Evolutionary conservation across 140 eudicot species (phyloP).

Genomic region (Stevia rebaudiana): DNA sequence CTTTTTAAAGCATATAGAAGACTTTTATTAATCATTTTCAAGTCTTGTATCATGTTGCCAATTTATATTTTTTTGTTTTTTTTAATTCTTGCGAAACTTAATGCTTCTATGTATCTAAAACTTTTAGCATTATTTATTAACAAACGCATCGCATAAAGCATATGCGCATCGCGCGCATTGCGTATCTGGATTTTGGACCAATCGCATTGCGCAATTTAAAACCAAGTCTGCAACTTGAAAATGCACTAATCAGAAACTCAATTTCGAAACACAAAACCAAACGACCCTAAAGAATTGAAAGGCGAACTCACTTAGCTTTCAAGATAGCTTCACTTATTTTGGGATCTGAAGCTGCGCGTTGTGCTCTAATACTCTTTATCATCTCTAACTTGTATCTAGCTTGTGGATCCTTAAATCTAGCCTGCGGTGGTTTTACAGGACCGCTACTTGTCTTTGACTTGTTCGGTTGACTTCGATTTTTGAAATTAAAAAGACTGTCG

Average conservation of each 20-base stretch:
- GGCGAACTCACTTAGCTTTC: constrained; percentile 76
- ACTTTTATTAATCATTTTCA: no score
- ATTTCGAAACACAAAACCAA: neutral
- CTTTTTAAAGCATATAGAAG: no score
- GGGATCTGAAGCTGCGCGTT: constrained; percentile 57
- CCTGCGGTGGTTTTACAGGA: constrained; percentile 25
- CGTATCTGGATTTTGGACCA: no score
- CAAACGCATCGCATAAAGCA: no score
- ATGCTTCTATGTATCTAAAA: no score
- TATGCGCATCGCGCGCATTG: no score
- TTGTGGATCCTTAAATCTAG: constrained; percentile 66
- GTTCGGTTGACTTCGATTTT: constrained; percentile 20
- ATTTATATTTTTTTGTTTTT: no score
- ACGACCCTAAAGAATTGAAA: neutral
- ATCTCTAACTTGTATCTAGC: constrained; percentile 82
- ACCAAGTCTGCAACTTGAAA: neutral
- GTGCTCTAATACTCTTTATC: constrained; percentile 81
- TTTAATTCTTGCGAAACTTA: no score
- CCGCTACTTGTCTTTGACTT: constrained; percentile 32
- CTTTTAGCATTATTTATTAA: no score
- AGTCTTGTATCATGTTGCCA: no score
- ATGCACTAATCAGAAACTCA: neutral
- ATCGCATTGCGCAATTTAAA: no score
- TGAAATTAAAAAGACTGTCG: constrained; percentile 4
- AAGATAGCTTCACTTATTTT: constrained; percentile 56